Percentiles rank a stretch among this genome's conserved stretches.
These are phyloP conservation scores for Aspergillus spinulosporus DNA, from an alignment of 2,329 filamentous ascomycete genomes.

Conservation along the genomic window DNA sequence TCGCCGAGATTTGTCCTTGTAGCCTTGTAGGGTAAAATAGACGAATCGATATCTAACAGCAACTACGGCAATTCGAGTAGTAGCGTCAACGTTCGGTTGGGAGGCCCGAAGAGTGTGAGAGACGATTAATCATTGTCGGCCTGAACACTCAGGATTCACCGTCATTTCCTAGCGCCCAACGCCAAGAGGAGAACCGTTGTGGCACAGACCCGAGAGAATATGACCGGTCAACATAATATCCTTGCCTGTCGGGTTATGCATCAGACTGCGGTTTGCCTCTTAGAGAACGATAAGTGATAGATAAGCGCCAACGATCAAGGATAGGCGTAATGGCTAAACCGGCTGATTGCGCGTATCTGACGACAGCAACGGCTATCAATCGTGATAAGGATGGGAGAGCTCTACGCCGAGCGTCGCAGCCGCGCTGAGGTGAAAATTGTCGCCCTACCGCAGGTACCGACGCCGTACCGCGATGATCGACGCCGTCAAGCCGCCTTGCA, in stretches of 20 bases:
- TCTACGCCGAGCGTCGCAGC: too few relatives aligned
- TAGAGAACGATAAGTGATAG: neutral
- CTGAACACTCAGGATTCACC: neutral
- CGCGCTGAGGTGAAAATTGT: neutral
- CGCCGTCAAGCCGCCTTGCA: neutral
- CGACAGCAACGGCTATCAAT: too few relatives aligned
- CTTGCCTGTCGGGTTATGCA: neutral
- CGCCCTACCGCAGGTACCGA: neutral
- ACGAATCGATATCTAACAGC: too few relatives aligned
- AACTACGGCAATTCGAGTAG: neutral
- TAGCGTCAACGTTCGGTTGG: neutral
- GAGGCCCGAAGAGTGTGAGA: neutral
- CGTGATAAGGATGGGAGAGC: too few relatives aligned
- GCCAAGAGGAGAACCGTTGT: constrained; percentile 25
- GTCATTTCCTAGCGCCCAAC: neutral
- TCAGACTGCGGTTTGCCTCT: neutral
- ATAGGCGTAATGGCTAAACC: too few relatives aligned
- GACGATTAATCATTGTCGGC: neutral
- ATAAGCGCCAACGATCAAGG: neutral
- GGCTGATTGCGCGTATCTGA: too few relatives aligned
- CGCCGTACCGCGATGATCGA: neutral
- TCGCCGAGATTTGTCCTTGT: neutral
- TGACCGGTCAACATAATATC: constrained; percentile 2
- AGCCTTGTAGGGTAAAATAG: neutral
- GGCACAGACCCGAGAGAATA: constrained; percentile 27